These are phyloP conservation scores for Daucus carota DNA, from an alignment of 129 eudicot genomes.

Conservation along the genomic window DH1_v3.0 NC_030383.2:51858001-51858500, in stretches of 20 bases:
- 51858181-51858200: background rate
- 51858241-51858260: no score
- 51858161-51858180: background rate
- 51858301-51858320: no score
- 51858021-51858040: background rate
- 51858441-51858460: background rate
- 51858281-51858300: no score
- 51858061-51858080: background rate
- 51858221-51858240: no score
- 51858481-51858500: slow-evolving; percentile 4
- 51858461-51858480: background rate
- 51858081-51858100: background rate
- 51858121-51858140: background rate
- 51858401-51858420: no score
- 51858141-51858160: background rate
- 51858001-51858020: background rate
- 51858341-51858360: no score
- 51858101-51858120: background rate
- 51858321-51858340: no score
- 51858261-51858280: no score
- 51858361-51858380: no score
- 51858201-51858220: no score
- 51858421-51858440: background rate
- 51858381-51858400: no score
- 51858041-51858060: background rate